Conservation (phyloP, 1,284 basidiomycete species). For the Athelia psychrophila region DNA sequence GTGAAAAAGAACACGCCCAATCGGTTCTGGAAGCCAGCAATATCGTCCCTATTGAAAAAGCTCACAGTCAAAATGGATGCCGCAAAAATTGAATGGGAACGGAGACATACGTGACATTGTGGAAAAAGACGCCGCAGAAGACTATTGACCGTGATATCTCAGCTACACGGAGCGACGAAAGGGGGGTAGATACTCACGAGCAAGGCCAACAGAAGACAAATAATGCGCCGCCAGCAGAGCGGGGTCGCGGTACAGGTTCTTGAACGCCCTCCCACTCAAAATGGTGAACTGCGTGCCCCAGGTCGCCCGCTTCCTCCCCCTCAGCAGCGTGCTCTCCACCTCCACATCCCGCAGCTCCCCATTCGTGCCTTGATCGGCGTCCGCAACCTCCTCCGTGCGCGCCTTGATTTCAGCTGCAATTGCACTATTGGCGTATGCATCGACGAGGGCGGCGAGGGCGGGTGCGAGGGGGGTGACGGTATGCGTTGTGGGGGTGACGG, state of each 20-base stretch:
- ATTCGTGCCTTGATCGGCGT: slow-evolving; percentile 27
- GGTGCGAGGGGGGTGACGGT: slow-evolving; percentile 49
- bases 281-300: slow-evolving; percentile 92
- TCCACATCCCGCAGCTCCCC: slow-evolving; percentile 61
- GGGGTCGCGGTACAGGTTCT: slow-evolving; percentile 95
- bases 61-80: too few species aligned
- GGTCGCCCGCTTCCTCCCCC: slow-evolving; percentile 81
- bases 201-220: slow-evolving; percentile 78
- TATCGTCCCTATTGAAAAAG: slow-evolving; percentile 66
- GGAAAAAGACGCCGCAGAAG: slow-evolving; percentile 81
- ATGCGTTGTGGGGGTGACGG: slow-evolving; percentile 46
- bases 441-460: slow-evolving; percentile 73
- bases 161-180: not conserved
- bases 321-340: slow-evolving; percentile 63
- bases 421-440: slow-evolving; percentile 67
- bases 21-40: slow-evolving; percentile 92
- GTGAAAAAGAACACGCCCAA: slow-evolving; percentile 93
- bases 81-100: slow-evolving; percentile 4
- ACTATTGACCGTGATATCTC: slow-evolving; percentile 36
- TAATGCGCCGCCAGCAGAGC: slow-evolving; percentile 92
- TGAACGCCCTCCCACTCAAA: slow-evolving; percentile 94
- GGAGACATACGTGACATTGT: slow-evolving; percentile 65
- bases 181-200: slow-evolving; percentile 60
- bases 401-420: slow-evolving; percentile 61
- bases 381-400: slow-evolving; percentile 57